Evolutionary conservation across 352 stramenopile species (phyloP), one percentile per base, ranked within the genome.

Genomic region (Stephanocyclus meneghinianus): DNA sequence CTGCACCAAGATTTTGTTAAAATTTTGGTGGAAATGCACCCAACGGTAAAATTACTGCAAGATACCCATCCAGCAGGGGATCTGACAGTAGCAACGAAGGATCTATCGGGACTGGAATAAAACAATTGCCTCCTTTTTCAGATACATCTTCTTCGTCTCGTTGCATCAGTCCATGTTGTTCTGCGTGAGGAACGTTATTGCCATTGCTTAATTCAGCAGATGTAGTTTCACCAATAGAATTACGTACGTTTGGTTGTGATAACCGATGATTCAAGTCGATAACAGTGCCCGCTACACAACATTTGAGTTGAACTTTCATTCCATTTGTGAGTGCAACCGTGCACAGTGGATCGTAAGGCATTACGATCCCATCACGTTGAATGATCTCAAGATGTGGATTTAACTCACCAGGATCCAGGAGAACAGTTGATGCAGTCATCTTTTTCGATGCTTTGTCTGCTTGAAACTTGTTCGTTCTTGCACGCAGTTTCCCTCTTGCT

Each of bases 1-100:
- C 35, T 40, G 35, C 35, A 40, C 7, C 35, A 4, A 40, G 35
- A 40, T 40, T 40, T 40, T 8, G 35, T 40, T 8, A 8, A 40
- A 4, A 32, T 35, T 65, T 48, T 37, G 63, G 72, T 13, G 72
- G 72, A 55, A 79, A 79, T 18, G 13, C 18, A 3, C 59, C 65
- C 32, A 30, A 69, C 13, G 84, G 81, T 53, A 90, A 69, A 72
- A 90, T 86, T 0, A 91, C 76, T 37, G 82, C 84, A 68, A 90
- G 60, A 69, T 89, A 82, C 51, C 84, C 85, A 83, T 91, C 78
- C 21, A 92, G 61, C n/a, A 91, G 70, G 30, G 85, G 87, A 80
- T 92, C 87, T 6, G 56, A 62, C 18, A 83, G 13, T 18, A 90
- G 9, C 7, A 87, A 56, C 48, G 79, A 83, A 35, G 50, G 47